These are phyloP conservation scores for Adansonia gregorii DNA, from an alignment of 441 rosid species.

Conservation along the genomic window DNA sequence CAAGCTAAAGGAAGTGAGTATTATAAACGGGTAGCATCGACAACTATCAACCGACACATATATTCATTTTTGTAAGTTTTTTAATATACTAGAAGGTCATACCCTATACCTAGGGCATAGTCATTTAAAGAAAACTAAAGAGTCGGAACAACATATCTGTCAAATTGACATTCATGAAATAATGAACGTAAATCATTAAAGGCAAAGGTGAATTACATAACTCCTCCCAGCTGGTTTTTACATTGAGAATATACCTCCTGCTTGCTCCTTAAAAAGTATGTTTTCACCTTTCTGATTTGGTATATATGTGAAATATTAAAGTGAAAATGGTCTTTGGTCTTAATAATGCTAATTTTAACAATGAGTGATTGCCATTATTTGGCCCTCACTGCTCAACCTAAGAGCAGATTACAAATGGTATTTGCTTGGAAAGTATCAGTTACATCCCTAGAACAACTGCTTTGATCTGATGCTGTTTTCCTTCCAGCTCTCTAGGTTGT, in stretches of 20 bases:
- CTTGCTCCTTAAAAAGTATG: background rate
- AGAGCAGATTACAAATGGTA: background rate
- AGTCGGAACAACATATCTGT: background rate
- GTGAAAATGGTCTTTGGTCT: background rate
- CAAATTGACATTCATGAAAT: background rate
- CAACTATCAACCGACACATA: too few species aligned
- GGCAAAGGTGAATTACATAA: background rate
- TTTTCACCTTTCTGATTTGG: background rate
- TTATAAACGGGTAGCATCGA: too few species aligned
- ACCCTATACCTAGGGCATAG: too few species aligned
- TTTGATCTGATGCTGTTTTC: background rate
- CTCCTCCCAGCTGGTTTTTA: background rate
- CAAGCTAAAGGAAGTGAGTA: too few species aligned
- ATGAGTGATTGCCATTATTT: background rate
- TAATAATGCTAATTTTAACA: background rate
- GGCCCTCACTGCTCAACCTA: background rate
- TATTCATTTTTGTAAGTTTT: too few species aligned
- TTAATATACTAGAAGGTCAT: too few species aligned
- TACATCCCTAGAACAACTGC: background rate
- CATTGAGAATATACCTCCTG: background rate
- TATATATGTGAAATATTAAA: background rate
- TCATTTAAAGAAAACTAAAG: too few species aligned
- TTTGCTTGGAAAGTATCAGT: background rate
- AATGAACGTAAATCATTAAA: background rate
- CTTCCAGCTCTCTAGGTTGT: background rate